Conservation (phyloP, 257 asterid genomes). For the Jacaranda mimosifolia region DNA sequence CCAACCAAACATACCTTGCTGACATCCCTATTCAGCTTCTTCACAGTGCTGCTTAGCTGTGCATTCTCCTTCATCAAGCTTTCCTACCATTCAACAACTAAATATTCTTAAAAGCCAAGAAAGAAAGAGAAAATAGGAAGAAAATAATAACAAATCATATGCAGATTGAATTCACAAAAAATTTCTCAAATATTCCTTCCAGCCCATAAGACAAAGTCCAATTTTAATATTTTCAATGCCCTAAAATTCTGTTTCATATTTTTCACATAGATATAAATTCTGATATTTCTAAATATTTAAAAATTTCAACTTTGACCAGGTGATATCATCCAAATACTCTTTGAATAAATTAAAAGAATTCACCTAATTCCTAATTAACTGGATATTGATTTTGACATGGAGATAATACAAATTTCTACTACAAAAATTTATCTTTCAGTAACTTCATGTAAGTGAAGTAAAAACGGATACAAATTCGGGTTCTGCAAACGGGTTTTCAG, state of each 20-base stretch:
- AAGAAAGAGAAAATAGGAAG: too few species aligned
- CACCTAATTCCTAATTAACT: too few species aligned
- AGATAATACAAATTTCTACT: too few species aligned
- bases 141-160: neutral
- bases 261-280: too few species aligned
- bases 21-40: constrained; percentile 66
- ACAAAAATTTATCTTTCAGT: neutral
- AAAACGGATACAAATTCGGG: neutral
- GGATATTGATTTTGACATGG: too few species aligned
- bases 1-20: constrained; percentile 46
- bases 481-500: neutral
- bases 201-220: neutral
- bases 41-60: constrained; percentile 54
- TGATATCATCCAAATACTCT: neutral
- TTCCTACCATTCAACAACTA: constrained; percentile 40
- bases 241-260: too few species aligned
- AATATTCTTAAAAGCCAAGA: too few species aligned
- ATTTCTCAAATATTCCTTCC: neutral
- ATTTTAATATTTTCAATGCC: neutral
- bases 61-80: constrained; percentile 52
- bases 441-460: constrained; percentile 43
- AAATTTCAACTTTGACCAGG: too few species aligned
- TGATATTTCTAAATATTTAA: too few species aligned
- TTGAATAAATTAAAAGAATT: neutral
- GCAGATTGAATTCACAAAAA: neutral